Conservation (phyloP, 2,329 filamentous ascomycete genomes). For the Talaromyces rugulosus region DNA sequence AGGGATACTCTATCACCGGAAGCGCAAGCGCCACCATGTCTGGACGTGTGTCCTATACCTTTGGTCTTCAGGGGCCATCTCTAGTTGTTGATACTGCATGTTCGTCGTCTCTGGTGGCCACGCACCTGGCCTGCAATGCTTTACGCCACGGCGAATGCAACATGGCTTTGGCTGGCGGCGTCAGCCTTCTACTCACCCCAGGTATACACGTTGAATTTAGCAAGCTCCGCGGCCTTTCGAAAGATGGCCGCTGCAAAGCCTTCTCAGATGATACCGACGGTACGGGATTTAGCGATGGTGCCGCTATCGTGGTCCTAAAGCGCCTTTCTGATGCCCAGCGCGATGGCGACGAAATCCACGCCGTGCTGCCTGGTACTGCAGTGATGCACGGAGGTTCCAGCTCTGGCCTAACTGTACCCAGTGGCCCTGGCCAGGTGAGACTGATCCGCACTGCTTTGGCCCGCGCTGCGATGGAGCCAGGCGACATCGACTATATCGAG, state of each 20-base stretch:
- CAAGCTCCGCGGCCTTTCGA: constrained; percentile 13
- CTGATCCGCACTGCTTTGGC: not conserved
- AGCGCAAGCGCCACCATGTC: constrained; percentile 14
- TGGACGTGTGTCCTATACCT: constrained; percentile 21
- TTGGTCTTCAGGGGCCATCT: constrained; percentile 9
- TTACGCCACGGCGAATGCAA: constrained; percentile 19
- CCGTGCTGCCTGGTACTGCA: constrained; percentile 14
- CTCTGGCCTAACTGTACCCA: constrained; percentile 53
- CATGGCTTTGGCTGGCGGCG: constrained; percentile 19
- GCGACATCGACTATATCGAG: constrained; percentile 15
- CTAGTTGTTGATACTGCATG: constrained; percentile 19
- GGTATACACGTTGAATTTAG: not conserved
- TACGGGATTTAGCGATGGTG: constrained; percentile 32
- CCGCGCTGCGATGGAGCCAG: not conserved
- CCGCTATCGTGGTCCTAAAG: constrained; percentile 30
- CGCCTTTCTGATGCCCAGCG: constrained; percentile 24
- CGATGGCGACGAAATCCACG: constrained; percentile 17
- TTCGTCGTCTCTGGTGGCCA: constrained; percentile 34
- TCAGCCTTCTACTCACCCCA: constrained; percentile 18
- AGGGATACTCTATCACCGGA: constrained; percentile 23
- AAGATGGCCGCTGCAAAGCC: constrained; percentile 25
- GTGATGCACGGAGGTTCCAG: constrained; percentile 39
- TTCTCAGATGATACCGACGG: constrained; percentile 33
- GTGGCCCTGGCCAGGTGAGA: constrained; percentile 37
- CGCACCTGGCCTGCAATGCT: constrained; percentile 33